Base-by-base conservation (phyloP, 495 filamentous ascomycete genomes). In the Podospora pseudoanserina region DNA sequence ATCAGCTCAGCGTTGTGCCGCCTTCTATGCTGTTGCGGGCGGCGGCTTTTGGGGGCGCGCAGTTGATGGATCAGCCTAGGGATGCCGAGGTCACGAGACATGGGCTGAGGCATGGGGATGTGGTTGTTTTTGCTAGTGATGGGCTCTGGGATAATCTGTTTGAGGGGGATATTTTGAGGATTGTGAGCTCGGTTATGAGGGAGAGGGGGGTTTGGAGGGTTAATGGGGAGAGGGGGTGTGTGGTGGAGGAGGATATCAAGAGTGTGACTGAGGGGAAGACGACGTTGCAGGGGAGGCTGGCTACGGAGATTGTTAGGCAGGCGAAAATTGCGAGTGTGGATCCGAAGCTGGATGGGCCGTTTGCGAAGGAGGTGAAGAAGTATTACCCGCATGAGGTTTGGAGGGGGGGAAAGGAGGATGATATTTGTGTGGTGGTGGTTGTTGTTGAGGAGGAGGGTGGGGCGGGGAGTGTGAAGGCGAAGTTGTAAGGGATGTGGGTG, bases 91-190 rank as follows among this genome's bases (percentile, higher is more conserved):
- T 94, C 44, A 90, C 90, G 56, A 86, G 85, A 57, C 87, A 96
- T 73, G 78, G 78, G 11, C 85, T 97, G 69, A 88, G 89, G 66
- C 92, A 97, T 78, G 95, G 95, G 5, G 95, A 99, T 75, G 90
- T 98, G 6, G 79, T 98, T 16, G 79, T 99, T 18, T 90, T 98
- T 68, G 95, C 93, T 4, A 97, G 92, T 6, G 95, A 99, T 74
- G 95, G 95, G 4, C 92, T 98, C 4, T 97, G 94, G 88, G 95
- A 99, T 77, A 99, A 99, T 73, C 83, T 99, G n/a, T 93, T 90
- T 70, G 88, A 92, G 70, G 89, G 94, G 73, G 92, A 98, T 69
- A 88, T 95, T 28, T 84, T 99, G 18, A 86, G 88, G 62, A 86
- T 95, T 65, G 87, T 92, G 32, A 93, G 89, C 62, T 82, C 85